phyloP scores from a whole-genome alignment of 176 grass and related monocot species.

The Pharus latifolius region DNA sequence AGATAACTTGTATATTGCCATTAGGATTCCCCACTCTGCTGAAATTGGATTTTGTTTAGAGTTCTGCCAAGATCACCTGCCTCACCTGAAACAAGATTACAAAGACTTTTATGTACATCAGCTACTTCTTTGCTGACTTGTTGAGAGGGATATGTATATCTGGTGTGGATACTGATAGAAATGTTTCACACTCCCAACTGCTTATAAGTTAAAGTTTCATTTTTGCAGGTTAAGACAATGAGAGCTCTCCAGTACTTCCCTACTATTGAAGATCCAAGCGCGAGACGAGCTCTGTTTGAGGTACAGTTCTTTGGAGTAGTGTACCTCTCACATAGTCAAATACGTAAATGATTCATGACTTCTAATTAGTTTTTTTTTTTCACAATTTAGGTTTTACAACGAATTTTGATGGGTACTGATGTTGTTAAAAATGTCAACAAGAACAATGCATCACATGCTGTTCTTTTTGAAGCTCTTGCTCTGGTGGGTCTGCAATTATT shows the following conservation, averaged over 20 bases:
- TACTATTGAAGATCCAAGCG: slow-evolving; percentile 80
- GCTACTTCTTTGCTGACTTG: not conserved
- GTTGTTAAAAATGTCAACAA: slow-evolving; percentile 99
- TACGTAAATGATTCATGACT: not conserved
- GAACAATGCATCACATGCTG: slow-evolving; percentile 98
- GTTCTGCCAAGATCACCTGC: too few relatives aligned
- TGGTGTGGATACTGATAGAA: not conserved
- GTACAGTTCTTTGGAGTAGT: slow-evolving; percentile 17
- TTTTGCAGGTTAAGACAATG: slow-evolving; percentile 95
- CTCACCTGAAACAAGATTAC: too few relatives aligned
- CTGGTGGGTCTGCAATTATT: slow-evolving; percentile 47
- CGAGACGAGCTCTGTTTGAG: slow-evolving; percentile 95
- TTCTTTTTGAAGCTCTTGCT: slow-evolving; percentile 97
- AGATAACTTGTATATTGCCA: too few relatives aligned
- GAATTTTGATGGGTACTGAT: slow-evolving; percentile 97
- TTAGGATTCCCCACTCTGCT: too few relatives aligned
- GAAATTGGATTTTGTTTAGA: too few relatives aligned
- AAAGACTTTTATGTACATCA: not conserved
- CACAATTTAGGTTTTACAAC: slow-evolving; percentile 81
- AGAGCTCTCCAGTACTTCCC: slow-evolving; percentile 97
- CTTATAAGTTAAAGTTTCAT: not conserved
- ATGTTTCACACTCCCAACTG: not conserved
- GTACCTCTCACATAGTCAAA: not conserved
- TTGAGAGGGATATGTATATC: slow-evolving; percentile 4
- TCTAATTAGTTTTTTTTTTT: not conserved